Evolutionary conservation across 2,329 filamentous ascomycete genomes (phyloP), one percentile per base, ranked within the genome.

Genomic region (Pseudopithomyces maydicus): DNA sequence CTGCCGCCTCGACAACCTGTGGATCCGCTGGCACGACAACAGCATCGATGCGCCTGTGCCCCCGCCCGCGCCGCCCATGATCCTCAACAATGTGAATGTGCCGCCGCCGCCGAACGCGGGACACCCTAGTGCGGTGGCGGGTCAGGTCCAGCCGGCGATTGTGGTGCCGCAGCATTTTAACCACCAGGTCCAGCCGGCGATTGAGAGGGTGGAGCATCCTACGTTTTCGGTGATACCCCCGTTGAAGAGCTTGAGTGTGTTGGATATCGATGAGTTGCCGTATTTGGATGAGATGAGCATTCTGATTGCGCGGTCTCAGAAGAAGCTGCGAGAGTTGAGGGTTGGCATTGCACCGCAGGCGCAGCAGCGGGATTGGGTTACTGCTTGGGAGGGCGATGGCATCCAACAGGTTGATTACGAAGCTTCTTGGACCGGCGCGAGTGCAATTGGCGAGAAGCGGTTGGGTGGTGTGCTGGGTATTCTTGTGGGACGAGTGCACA

Each of bases 1-100:
- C 39, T 88, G 88, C 68, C 88, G 88, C 43, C 79, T 95, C 45
- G 87, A 91, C 54, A 85, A 86, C 55, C 82, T 95, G 19, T 93
- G 90, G 88, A 85, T 95, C 52, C 85, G 91, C 62, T 94, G 90
- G 88, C 91, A 95, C 74, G 88, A 93, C 73, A 94, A 92, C 68
- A 82, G 81, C 6, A 81, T 74, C 19, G 79, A 81, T 55, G 66
- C 69, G 6, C 69, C 71, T 22, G 62, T 64, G 19, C 73, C 75
- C 52, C 74, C 67, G 45, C 77, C 66, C 54, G 71, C 64, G 51
- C 75, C 69, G 64, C 77, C 64, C 62, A 74, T 64, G 74, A 76
- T 61, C 35, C 71, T 68, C 51, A 76, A 66, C 64, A 78, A 62
- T 66, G 64, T 71, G 48, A 77, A 60, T 66, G 60, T 71, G 5